Percentiles rank a stretch among this genome's conserved stretches.
These are phyloP conservation scores for Pyricularia sp. DNA, from an alignment of 2,329 filamentous ascomycete genomes.

Conservation along the genomic window DNA sequence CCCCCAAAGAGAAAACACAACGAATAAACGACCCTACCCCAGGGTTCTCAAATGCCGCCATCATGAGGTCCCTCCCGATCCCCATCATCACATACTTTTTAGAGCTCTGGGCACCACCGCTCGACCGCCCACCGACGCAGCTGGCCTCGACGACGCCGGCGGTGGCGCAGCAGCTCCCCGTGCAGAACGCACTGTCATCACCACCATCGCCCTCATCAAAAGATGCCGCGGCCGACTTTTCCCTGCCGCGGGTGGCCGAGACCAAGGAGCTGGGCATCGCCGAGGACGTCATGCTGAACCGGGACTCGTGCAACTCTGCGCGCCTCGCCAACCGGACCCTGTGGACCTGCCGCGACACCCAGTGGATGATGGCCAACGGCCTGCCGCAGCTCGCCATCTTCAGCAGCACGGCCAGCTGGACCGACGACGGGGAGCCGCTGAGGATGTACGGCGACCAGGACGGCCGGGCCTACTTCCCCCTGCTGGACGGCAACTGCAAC, in stretches of 20 bases:
- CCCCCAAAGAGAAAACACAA: background rate
- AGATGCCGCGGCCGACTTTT: background rate
- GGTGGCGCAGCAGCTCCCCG: background rate
- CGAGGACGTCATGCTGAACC: background rate
- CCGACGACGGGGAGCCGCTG: background rate
- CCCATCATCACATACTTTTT: background rate
- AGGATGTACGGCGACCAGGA: constrained; percentile 3
- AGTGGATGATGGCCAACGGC: background rate
- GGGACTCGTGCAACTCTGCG: constrained; percentile 1
- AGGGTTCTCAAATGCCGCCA: background rate
- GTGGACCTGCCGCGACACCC: constrained; percentile 4
- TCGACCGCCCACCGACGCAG: background rate
- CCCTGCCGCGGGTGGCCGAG: background rate
- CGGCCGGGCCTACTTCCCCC: constrained; percentile 2
- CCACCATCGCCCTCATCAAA: background rate
- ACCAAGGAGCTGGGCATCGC: background rate
- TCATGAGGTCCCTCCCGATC: background rate
- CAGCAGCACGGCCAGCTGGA: constrained; percentile 4
- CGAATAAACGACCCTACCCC: too few relatives aligned
- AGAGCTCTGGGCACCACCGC: background rate
- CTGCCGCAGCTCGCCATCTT: constrained; percentile 1
- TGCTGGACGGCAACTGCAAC: background rate
- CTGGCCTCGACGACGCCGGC: background rate
- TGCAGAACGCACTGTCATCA: background rate
- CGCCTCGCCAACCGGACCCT: background rate